These are phyloP conservation scores for Penicillium angulare DNA, from an alignment of 495 filamentous ascomycete species.

Conservation along the genomic window DNA sequence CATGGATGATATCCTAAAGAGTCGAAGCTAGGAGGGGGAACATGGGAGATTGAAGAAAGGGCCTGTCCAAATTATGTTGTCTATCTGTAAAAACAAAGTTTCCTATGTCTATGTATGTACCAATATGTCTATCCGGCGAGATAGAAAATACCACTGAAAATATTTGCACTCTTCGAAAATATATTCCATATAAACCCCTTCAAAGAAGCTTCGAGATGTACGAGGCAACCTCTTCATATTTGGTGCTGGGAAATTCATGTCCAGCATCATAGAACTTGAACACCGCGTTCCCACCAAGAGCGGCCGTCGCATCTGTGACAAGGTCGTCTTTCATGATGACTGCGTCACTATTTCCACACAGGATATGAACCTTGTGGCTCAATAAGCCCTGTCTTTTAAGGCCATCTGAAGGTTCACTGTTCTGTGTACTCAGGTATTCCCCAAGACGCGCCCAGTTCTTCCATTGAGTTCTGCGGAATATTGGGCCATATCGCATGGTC, in stretches of 20 bases:
- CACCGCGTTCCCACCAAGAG: conserved; percentile 47
- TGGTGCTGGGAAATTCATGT: conserved; percentile 58
- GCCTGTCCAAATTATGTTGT: no score
- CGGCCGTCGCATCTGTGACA: conserved; percentile 49
- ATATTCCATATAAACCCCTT: conserved; percentile 3
- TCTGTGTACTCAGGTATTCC: conserved; percentile 43
- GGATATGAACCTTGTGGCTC: conserved; percentile 50
- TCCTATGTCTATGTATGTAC: conserved; percentile 32
- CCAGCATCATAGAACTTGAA: conserved; percentile 52
- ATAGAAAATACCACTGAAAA: not conserved
- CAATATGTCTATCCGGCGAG: conserved; percentile 9
- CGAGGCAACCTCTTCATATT: conserved; percentile 48
- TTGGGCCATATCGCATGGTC: conserved; percentile 56
- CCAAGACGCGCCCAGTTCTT: conserved; percentile 59
- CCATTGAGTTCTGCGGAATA: conserved; percentile 44
- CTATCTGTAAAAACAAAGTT: conserved; percentile 6
- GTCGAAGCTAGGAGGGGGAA: conserved; percentile 1
- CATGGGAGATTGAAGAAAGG: not conserved
- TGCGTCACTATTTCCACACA: conserved; percentile 53
- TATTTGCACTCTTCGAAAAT: not conserved
- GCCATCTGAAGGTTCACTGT: conserved; percentile 18
- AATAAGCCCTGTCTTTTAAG: conserved; percentile 30
- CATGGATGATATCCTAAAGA: conserved; percentile 35
- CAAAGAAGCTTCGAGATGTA: conserved; percentile 41
- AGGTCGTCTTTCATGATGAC: conserved; percentile 58